These are phyloP conservation scores for Extremus antarcticus DNA, from an alignment of 495 filamentous ascomycete genomes.

Conservation along the genomic window DNA sequence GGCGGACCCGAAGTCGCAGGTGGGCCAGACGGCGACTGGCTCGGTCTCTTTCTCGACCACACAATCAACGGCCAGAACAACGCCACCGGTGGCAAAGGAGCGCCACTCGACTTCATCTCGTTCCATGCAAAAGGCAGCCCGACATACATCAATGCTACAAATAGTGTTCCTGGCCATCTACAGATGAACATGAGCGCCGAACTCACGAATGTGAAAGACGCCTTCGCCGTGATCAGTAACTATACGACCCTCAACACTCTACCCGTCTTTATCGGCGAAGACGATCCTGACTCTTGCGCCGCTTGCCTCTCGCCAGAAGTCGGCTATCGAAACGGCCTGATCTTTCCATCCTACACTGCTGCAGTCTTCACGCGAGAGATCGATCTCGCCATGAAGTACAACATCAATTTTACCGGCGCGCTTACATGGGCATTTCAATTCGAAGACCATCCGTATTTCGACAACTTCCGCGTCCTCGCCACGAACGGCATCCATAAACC, in stretches of 20 bases:
- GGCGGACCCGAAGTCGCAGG: conserved; percentile 18
- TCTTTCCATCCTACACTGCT: conserved; percentile 17
- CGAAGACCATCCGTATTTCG: conserved; percentile 14
- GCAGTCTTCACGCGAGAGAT: conserved; percentile 13
- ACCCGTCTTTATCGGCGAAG: conserved; percentile 18
- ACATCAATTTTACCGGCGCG: conserved; percentile 10
- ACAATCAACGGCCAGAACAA: conserved; percentile 15
- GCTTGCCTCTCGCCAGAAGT: conserved; percentile 12
- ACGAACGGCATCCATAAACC: conserved; percentile 17
- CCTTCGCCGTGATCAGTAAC: conserved; percentile 9
- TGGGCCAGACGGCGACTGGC: conserved; percentile 10
- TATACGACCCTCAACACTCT: conserved; percentile 9
- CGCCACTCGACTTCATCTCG: conserved; percentile 17
- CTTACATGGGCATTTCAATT: conserved; percentile 16
- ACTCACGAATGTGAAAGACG: conserved; percentile 12
- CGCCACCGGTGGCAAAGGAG: conserved; percentile 12
- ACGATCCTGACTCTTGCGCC: conserved; percentile 17
- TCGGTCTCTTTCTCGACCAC: conserved; percentile 14
- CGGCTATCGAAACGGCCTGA: conserved; percentile 15
- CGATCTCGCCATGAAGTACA: conserved; percentile 13
- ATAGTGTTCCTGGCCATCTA: conserved; percentile 7
- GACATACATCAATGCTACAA: conserved; percentile 13
- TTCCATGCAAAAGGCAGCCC: conserved; percentile 19
- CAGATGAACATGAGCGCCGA: conserved; percentile 14
- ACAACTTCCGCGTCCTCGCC: conserved; percentile 15